Base-by-base conservation (phyloP, 2,329 filamentous ascomycete species). In the Sordariomycetes sp. region DNA sequence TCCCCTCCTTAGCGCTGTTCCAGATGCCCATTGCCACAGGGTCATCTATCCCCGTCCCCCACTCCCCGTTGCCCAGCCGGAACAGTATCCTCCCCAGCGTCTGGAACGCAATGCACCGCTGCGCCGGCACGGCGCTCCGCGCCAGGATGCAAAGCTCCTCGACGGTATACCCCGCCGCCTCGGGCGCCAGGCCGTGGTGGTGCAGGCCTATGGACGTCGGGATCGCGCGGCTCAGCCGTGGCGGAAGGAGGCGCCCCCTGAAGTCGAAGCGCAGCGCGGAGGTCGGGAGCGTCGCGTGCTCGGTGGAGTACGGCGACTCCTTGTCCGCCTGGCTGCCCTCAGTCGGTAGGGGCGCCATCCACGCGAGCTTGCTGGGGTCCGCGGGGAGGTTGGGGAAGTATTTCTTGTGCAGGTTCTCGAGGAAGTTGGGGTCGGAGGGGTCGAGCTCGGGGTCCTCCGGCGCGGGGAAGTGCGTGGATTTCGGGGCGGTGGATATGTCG, bases 141-240 rank as follows among this genome's bases (percentile, higher is more conserved):
- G 90, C 85, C 1, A 97, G 79, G 35, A 87, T 83, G 1, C 90
- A 86, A 1, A 99, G 78, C 71, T 99, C 94, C 0, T 85, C 83
- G 34, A 99, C 82, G 0, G 94, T 97, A 72, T 99, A 99, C 0
- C 94, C 94, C 0, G 94, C 94, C 1, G 92, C 90, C 71, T 96
- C 90, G 18, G 94, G 94, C 1, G 93, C 92, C 60, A 92, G 85
- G 62, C 88, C 91, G 70, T 99, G 94, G 70, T 99, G 93, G 70
- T 99, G 94, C 16, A 99, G 79, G 0, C 94, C 94, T 60, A 87
- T 82, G 14, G 84, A 86, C 1, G 83, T 83, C 5, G 93, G 89
- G 28, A 97, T 85, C 1, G 81, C 77, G 58, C 91, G 80, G 28
- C 90, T 85, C 37, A 84, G 80, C 54, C 83, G 79, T 0, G 94